These are phyloP conservation scores for Macrolepiota fuliginosa DNA, from an alignment of 768 basidiomycete species.

Conservation along the genomic window DNA sequence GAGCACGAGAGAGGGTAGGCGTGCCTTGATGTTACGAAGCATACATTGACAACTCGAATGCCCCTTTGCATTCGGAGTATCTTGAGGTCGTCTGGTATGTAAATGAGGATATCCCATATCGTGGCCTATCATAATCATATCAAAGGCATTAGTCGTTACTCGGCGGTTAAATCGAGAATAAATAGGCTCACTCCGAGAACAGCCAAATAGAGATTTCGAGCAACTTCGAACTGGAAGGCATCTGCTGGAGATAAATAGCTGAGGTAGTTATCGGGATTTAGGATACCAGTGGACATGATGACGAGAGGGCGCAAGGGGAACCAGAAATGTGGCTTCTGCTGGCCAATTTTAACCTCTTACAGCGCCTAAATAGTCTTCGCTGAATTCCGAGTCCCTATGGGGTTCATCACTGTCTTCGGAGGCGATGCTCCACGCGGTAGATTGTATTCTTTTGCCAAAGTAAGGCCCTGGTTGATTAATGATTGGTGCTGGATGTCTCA, in stretches of 20 bases:
- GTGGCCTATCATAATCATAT: not conserved
- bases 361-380: not conserved
- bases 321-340: not conserved
- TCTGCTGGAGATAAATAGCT: slow-evolving; percentile 2
- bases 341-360: not conserved
- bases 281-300: not conserved
- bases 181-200: slow-evolving; percentile 5
- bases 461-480: no score
- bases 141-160: not conserved
- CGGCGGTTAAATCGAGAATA: not conserved
- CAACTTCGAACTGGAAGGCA: slow-evolving; percentile 6
- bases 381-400: not conserved
- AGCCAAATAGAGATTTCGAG: slow-evolving; percentile 8
- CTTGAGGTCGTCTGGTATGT: slow-evolving; percentile 9
- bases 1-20: not conserved
- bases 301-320: not conserved
- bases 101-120: slow-evolving; percentile 13
- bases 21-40: slow-evolving; percentile 5
- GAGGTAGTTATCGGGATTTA: slow-evolving; percentile 7
- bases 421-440: not conserved
- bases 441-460: not conserved
- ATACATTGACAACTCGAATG: not conserved
- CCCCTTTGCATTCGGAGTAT: slow-evolving; percentile 1
- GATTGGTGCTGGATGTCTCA: no score
- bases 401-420: not conserved